Conservation (phyloP, 2,329 filamentous ascomycete genomes). For the Penicillium rolfsii region DNA sequence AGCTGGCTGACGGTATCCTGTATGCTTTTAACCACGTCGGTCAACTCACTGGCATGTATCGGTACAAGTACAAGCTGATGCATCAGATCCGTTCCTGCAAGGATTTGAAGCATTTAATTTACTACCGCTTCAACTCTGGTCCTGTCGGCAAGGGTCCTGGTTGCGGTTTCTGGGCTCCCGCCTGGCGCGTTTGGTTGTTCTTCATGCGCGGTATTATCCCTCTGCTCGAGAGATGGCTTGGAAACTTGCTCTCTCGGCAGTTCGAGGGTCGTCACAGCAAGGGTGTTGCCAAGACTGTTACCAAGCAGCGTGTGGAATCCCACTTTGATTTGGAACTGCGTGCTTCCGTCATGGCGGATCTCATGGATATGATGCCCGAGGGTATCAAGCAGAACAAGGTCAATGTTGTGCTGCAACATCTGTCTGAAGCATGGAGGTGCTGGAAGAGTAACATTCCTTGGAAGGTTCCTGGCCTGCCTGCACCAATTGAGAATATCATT, state of each 20-base stretch:
- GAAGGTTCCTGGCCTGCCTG: conserved; percentile 96
- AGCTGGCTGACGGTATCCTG: conserved; percentile 96
- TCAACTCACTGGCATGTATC: conserved; percentile 98
- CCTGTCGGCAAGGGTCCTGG: conserved; percentile 96
- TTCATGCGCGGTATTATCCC: conserved; percentile 99
- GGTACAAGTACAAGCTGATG: conserved; percentile 99
- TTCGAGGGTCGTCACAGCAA: conserved; percentile 99
- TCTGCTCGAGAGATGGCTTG: conserved; percentile 93
- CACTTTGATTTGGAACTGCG: conserved; percentile 97
- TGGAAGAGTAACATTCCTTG: conserved; percentile 99
- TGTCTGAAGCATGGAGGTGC: conserved; percentile 98
- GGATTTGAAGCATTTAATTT: conserved; percentile 97
- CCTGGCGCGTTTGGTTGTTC: conserved; percentile 98
- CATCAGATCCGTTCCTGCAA: conserved; percentile 99
- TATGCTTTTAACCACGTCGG: conserved; percentile 99
- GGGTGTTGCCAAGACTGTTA: conserved; percentile 97
- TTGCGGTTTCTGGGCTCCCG: conserved; percentile 98
- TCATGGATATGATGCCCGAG: conserved; percentile 99
- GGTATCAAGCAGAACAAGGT: conserved; percentile 99
- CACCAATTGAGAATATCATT: conserved; percentile 98
- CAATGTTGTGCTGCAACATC: conserved; percentile 93
- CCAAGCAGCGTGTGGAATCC: conserved; percentile 97
- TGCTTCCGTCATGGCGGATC: conserved; percentile 96
- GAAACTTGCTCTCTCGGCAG: conserved; percentile 92
- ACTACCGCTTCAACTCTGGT: conserved; percentile 97